Conservation (phyloP, 2,329 filamentous ascomycete species). For the Arachnopeziza araneosa region DNA sequence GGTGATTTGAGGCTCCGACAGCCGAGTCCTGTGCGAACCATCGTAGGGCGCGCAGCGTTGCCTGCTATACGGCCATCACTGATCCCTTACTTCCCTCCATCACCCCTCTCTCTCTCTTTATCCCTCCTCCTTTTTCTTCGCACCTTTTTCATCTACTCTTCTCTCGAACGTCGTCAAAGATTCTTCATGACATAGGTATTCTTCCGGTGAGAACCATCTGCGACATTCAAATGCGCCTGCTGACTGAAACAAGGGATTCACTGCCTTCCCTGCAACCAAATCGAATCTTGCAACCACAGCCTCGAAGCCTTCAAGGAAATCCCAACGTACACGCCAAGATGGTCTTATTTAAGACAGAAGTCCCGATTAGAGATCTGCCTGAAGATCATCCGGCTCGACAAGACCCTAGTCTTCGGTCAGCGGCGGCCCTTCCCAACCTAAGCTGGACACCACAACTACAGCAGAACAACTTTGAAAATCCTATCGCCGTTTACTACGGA, state of each 20-base stretch:
- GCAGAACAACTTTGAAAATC: background rate
- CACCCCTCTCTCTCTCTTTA: background rate
- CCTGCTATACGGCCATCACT: background rate
- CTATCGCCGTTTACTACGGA: background rate
- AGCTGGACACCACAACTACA: background rate
- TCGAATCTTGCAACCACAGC: background rate
- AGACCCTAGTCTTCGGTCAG: background rate
- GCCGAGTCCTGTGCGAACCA: background rate
- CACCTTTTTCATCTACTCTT: background rate
- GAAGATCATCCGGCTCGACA: background rate
- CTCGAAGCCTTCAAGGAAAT: background rate
- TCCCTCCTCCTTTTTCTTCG: too few species aligned
- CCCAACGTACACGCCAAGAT: background rate
- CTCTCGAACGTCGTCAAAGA: too few species aligned
- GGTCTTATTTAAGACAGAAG: background rate
- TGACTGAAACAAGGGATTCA: background rate
- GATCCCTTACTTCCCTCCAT: too few species aligned
- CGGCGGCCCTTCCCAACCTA: background rate
- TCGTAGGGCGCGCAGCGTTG: background rate
- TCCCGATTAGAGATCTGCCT: background rate
- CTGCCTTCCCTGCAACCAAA: background rate
- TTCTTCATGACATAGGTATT: too few species aligned
- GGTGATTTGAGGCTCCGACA: too few species aligned
- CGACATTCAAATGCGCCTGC: background rate
- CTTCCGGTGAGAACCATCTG: background rate